These are phyloP conservation scores for Davidsoniella neocaledoniae DNA, from an alignment of 2,329 filamentous ascomycete genomes.

Conservation along the genomic window DNA sequence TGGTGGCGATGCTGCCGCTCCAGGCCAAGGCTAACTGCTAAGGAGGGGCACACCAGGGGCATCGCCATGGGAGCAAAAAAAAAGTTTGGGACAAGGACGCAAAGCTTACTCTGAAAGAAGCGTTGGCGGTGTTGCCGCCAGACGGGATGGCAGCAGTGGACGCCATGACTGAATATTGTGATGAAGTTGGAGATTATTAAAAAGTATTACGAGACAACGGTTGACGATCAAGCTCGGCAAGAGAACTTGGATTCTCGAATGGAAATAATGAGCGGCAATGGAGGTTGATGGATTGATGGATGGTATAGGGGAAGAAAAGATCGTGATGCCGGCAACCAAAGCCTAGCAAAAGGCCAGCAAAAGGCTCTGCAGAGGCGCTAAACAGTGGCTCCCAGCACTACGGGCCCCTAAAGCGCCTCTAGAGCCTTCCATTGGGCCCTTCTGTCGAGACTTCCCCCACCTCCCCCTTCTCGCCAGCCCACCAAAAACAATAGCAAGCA, in stretches of 20 bases:
- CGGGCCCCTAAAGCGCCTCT: neutral
- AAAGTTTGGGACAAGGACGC: neutral
- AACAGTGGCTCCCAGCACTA: neutral
- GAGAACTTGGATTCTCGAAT: conserved; percentile 15
- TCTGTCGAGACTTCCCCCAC: neutral
- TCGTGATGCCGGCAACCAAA: conserved; percentile 1
- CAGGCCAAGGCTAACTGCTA: neutral
- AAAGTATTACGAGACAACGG: neutral
- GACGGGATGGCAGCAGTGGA: conserved; percentile 12
- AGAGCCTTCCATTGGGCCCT: conserved; percentile 3
- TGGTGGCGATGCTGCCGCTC: neutral
- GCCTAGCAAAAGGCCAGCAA: neutral
- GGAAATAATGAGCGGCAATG: conserved; percentile 17
- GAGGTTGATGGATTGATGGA: neutral
- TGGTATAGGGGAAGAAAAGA: conserved; percentile 10
- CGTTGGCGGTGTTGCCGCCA: conserved; percentile 29
- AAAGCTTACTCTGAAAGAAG: conserved; percentile 37
- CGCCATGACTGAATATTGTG: conserved; percentile 10
- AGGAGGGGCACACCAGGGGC: neutral
- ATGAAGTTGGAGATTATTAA: conserved; percentile 1
- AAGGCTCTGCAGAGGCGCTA: neutral
- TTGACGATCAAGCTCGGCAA: neutral
- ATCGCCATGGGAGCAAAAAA: neutral
- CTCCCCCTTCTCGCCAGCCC: conserved; percentile 4
- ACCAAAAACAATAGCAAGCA: neutral